These are phyloP conservation scores for Xylaria multiplex DNA, from an alignment of 2,329 filamentous ascomycete species.

Conservation along the genomic window DNA sequence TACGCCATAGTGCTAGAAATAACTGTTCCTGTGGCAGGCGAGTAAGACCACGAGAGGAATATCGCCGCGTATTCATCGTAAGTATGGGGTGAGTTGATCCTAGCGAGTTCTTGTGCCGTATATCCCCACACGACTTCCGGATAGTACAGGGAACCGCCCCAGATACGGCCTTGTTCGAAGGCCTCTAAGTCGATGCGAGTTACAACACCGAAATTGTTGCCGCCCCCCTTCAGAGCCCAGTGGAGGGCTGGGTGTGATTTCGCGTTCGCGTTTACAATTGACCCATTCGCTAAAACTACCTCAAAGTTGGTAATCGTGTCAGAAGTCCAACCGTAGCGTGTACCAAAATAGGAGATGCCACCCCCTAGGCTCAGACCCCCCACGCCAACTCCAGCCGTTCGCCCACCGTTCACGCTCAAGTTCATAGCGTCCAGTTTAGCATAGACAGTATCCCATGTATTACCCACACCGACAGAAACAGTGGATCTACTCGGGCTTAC, in stretches of 20 bases:
- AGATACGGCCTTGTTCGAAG: slow-evolving; percentile 20
- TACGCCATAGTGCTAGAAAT: slow-evolving; percentile 7
- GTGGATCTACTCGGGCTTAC: background rate
- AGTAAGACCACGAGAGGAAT: background rate
- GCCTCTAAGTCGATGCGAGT: slow-evolving; percentile 32
- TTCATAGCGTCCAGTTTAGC: slow-evolving; percentile 1
- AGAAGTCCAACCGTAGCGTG: slow-evolving; percentile 18
- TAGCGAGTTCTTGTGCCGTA: background rate
- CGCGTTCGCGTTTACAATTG: slow-evolving; percentile 21
- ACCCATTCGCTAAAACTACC: background rate
- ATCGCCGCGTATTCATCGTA: slow-evolving; percentile 15
- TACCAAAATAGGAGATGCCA: slow-evolving; percentile 17
- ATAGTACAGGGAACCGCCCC: background rate
- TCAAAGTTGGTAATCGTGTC: slow-evolving; percentile 16
- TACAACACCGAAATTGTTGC: slow-evolving; percentile 20
- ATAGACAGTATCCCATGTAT: slow-evolving; percentile 12
- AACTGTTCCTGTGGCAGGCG: background rate
- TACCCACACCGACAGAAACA: slow-evolving; percentile 1
- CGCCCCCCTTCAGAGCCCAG: background rate
- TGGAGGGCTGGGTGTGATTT: background rate
- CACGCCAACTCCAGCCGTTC: slow-evolving; percentile 12
- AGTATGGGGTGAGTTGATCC: background rate
- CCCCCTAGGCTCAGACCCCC: slow-evolving; percentile 12
- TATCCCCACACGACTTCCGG: background rate
- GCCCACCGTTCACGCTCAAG: slow-evolving; percentile 13